Percentiles rank a stretch among this genome's conserved stretches.
Evolutionary conservation across 306 rosid species (phyloP).

Genomic region (Cucurbita pepo): DNA sequence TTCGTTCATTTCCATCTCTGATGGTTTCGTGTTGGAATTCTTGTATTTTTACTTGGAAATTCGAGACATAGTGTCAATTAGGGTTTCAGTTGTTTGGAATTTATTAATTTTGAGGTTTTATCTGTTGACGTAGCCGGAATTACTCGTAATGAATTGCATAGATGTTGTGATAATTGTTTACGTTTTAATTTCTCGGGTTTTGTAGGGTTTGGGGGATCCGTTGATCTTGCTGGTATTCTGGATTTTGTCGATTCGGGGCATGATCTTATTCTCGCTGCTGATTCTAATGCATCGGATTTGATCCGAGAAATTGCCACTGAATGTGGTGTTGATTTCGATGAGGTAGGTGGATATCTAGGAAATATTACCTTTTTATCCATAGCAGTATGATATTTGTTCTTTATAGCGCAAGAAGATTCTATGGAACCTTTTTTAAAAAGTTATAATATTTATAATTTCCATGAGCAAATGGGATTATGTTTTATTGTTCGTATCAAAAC

Average conservation of each 20-base stretch:
- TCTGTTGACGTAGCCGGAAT: not conserved
- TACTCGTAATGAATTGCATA: not conserved
- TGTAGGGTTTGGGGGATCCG: slow-evolving; percentile 89
- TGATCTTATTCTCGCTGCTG: slow-evolving; percentile 74
- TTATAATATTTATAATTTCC: not conserved
- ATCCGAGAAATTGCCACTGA: slow-evolving; percentile 71
- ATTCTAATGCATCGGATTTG: slow-evolving; percentile 69
- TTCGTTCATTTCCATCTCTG: not conserved
- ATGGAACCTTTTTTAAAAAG: not conserved
- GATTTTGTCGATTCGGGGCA: slow-evolving; percentile 95
- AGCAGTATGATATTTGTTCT: not conserved
- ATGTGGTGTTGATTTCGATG: slow-evolving; percentile 92
- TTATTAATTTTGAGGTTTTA: not conserved
- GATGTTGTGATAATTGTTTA: not conserved
- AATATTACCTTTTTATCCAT: not conserved
- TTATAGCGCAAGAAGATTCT: not conserved
- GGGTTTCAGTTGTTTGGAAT: not conserved
- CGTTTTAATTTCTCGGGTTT: not conserved
- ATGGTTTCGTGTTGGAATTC: not conserved
- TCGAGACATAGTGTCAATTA: not conserved
- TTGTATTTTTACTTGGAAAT: not conserved
- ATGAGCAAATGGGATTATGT: not conserved
- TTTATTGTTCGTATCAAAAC: not conserved
- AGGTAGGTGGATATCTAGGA: slow-evolving; percentile 31
- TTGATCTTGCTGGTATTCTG: slow-evolving; percentile 61